These are phyloP conservation scores for Dacryopinax primogenitus DNA, from an alignment of 768 basidiomycete species.

Conservation along the genomic window DNA sequence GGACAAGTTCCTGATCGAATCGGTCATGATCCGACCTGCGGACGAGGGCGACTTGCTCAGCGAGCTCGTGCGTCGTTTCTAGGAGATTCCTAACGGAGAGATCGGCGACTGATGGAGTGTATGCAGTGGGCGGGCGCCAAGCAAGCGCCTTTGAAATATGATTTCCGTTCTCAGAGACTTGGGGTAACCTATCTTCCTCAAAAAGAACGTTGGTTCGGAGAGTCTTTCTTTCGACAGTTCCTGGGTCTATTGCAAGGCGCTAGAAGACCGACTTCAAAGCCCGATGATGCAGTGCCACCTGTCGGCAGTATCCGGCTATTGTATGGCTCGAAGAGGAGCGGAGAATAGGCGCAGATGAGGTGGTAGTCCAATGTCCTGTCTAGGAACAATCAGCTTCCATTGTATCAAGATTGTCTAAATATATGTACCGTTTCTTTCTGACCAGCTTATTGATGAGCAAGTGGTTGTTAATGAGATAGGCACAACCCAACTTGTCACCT, in stretches of 20 bases:
- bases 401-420: too few relatives aligned
- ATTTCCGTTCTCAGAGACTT: background rate
- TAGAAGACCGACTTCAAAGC: background rate
- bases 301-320: too few relatives aligned
- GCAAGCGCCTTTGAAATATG: background rate
- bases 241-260: background rate
- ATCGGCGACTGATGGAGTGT: background rate
- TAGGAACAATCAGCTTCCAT: too few relatives aligned
- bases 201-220: background rate
- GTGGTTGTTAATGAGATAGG: too few relatives aligned
- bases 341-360: too few relatives aligned
- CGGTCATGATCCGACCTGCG: background rate
- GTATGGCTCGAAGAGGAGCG: too few relatives aligned
- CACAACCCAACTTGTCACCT: too few relatives aligned
- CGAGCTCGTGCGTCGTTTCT: background rate
- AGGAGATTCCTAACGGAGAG: background rate
- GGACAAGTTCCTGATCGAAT: conserved; percentile 4
- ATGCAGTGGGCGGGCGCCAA: background rate
- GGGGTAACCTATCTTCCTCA: background rate
- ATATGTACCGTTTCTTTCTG: too few relatives aligned
- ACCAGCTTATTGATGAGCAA: too few relatives aligned
- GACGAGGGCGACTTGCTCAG: background rate
- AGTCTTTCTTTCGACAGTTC: background rate
- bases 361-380: too few relatives aligned
- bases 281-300: background rate